Evolutionary conservation across 768 basidiomycete species (phyloP), one percentile per base, ranked within the genome.

Genomic region (Mycena galericulata): DNA sequence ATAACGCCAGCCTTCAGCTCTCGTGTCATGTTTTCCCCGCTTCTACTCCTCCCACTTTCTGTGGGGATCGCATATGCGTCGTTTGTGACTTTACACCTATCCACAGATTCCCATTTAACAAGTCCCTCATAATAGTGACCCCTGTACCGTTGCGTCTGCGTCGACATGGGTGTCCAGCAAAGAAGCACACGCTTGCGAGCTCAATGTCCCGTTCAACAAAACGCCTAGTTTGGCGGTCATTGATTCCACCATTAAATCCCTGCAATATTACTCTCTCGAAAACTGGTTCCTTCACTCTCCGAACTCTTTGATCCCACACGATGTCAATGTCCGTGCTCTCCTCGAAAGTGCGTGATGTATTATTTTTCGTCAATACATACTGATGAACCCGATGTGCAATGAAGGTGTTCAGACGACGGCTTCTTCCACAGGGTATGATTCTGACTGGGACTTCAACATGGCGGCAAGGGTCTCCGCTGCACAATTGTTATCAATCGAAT

Each of bases 241-340:
- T 17, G 47, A 72, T 41, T 50, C 71, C 1, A 27, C 65, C 36
- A 32, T 72, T 41, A 70, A 72, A 56, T 67, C 62, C 40, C 61
- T 72, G 17, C 65, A 40, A 2, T 72, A 67, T 38, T 72, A 72
- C 38, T 63, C 65, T 11, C 62, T 72, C 2, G 71, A 72, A 32
- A 70, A 30, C 3, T 70, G 68, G 68, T 72, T 72, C 30, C 51
- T 45, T 18, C 61, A 51, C 27, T 72, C 71, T 3, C 71, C 71
- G 4, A 64, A 72, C 43, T 36, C 71, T 24, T 30, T 36, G 32
- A 72, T 72, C 22, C 65, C 77, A 53, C 71, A 79, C 71, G 34
- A 72, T 22, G 60, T 80, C 73, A 51, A 77, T 63, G 24, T 74
- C 67, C 62, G 71, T 18, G 22, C 68, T 34, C 62, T 71, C 27